Base-by-base conservation (phyloP, 306 rosid species). In the Comarum palustre region DNA sequence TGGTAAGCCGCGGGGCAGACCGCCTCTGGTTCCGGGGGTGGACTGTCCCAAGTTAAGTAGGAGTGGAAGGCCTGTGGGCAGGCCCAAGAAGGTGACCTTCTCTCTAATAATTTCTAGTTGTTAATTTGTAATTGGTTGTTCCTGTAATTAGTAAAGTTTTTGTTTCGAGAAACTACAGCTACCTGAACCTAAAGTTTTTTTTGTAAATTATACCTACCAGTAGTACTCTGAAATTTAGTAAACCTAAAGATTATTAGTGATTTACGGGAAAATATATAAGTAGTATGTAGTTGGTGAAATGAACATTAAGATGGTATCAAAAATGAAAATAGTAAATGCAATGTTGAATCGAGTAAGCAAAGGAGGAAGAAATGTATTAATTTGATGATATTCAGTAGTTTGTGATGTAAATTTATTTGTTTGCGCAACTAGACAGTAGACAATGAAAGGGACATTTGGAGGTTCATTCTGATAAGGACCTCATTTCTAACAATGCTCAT, bases 81-180 rank as follows among this genome's bases (percentile, higher is more conserved):
- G 97, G 34, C 97, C 97, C 0, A 89, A 34, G 82, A 92, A 92
- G 97, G 97, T 92, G 73, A 41, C 6, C 25, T 70, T 52, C 9
- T 29, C 36, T 16, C 13, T 5, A 25, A 14, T 24, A 24, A 9
- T 16, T 58, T 27, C 65, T 55, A 41, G 10, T 19, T 39, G 38
- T 11, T 19, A 20, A 8, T 50, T 9, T 41, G 42, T 52, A 10
- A 29, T 31, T 68, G 29, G n/a, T 19, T 68, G 50, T 10, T 54
- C 29, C 42, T 14, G 7, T 50, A n/a, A 6, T 24, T 6, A 1
- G 19, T 57, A 4, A 16, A 59, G n/a, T 15, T 59, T 59, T 24
- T 4, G 34, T 5, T 59, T 59, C 8, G 0, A 14, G 20, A 59
- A 29, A 15, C 0, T 59, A 59, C 1, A 25, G 16, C 38, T 27